Base-by-base conservation (phyloP, 495 filamentous ascomycete species). In the Lasiosphaeris hirsuta region DNA sequence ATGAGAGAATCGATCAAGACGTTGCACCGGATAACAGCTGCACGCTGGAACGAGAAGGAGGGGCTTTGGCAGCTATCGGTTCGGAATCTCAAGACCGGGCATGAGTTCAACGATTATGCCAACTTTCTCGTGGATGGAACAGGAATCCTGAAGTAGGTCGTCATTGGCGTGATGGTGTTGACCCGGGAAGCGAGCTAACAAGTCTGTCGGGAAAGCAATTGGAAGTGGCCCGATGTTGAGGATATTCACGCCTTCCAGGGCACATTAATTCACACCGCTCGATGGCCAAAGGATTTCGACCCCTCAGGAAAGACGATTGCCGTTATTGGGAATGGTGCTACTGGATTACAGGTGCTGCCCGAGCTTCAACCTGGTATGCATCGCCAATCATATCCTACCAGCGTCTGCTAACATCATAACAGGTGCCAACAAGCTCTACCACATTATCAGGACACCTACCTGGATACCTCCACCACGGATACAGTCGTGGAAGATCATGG, bases 401-500 rank as follows among this genome's bases (percentile, higher is more conserved):
- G n/a, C n/a, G n/a, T 19, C 10, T 51, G 52, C 70, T 71, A 55
- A 70, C 60, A 43, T 8, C 36, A 51, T 61, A 14, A 38, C 19
- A 71, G 73, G 65, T 39, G 72, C 73, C 23, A 74, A 78, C 45
- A 78, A 78, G 59, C 52, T 80, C 18, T 72, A 70, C 61, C 72
- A 73, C 51, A 65, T 72, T 47, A 78, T 85, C 40, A 81, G 87
- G 17, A 84, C 81, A 37, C 81, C 82, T 3, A 88, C 85, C 30
- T 90, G 86, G 87, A 54, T 89, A n/a, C 74, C 81, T 6, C 81
- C 83, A 35, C 80, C 84, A 6, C 62, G 76, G 48, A 71, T 76
- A 51, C 52, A 72, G 53, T 65, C 70, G 0, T 76, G 78, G 73
- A 73, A 72, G 53, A 56, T 65, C 23, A 72, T 78, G 74, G 70